Percentiles rank a stretch among this genome's conserved stretches.
These are phyloP conservation scores for Pleurotus salmoneostramineus DNA, from an alignment of 768 basidiomycete genomes.

Conservation along the genomic window DNA sequence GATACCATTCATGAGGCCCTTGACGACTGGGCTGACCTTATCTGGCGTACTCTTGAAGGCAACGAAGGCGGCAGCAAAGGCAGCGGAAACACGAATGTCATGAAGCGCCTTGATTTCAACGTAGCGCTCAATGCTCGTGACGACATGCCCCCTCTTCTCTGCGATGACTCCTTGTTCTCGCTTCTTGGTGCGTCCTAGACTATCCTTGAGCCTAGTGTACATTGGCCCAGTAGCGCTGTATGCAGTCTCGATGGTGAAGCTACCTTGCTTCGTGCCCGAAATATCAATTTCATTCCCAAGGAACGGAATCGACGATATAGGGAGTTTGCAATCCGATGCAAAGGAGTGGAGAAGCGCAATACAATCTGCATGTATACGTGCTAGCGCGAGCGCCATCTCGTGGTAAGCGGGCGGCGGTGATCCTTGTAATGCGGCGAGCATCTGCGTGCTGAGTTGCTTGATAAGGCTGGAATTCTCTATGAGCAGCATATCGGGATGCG, in stretches of 20 bases:
- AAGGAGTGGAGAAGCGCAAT: slow-evolving; percentile 79
- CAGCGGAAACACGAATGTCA: slow-evolving; percentile 83
- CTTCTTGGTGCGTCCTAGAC: slow-evolving; percentile 75
- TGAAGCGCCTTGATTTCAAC: slow-evolving; percentile 79
- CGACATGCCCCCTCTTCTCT: slow-evolving; percentile 70
- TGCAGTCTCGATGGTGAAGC: slow-evolving; percentile 80
- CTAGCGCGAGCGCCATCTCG: slow-evolving; percentile 83
- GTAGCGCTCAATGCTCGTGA: slow-evolving; percentile 74
- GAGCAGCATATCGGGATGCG: slow-evolving; percentile 29
- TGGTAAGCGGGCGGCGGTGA: slow-evolving; percentile 78
- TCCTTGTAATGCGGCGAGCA: slow-evolving; percentile 70
- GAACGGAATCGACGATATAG: slow-evolving; percentile 71
- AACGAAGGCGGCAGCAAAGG: slow-evolving; percentile 89
- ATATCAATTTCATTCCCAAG: slow-evolving; percentile 79
- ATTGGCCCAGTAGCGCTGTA: slow-evolving; percentile 64
- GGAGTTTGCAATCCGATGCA: slow-evolving; percentile 81
- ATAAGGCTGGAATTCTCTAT: slow-evolving; percentile 58
- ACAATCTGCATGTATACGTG: slow-evolving; percentile 79
- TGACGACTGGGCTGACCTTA: slow-evolving; percentile 94
- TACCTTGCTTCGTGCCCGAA: slow-evolving; percentile 53
- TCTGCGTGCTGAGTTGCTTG: slow-evolving; percentile 62
- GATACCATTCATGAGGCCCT: slow-evolving; percentile 95
- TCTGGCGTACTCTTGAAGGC: slow-evolving; percentile 83
- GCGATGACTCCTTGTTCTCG: slow-evolving; percentile 65
- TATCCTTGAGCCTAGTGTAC: slow-evolving; percentile 72